Conservation (phyloP, 2,329 filamentous ascomycete species). For the Gaeumannomyces sp. region DNA sequence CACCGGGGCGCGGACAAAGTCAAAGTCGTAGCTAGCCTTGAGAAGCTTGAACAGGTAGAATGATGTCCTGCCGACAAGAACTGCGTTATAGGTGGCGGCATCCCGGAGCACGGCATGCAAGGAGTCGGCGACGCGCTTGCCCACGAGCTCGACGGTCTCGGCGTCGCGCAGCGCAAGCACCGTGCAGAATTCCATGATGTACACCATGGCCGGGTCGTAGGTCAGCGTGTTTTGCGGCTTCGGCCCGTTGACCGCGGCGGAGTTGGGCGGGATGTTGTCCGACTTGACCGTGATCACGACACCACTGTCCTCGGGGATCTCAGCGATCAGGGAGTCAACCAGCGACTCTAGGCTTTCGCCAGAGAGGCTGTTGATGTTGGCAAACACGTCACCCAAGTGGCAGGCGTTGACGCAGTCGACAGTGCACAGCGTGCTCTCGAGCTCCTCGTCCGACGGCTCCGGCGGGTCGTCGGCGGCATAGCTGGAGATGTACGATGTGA, state of each 20-base stretch:
- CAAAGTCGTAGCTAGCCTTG: slow-evolving; percentile 79
- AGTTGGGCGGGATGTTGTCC: slow-evolving; percentile 59
- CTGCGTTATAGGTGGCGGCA: slow-evolving; percentile 68
- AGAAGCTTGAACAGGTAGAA: slow-evolving; percentile 83
- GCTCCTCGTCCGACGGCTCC: slow-evolving; percentile 92
- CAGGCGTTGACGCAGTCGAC: slow-evolving; percentile 93
- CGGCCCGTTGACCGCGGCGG: slow-evolving; percentile 51
- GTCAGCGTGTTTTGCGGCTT: slow-evolving; percentile 50
- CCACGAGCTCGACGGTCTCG: slow-evolving; percentile 64
- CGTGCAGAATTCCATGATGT: slow-evolving; percentile 86
- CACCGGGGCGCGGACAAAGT: slow-evolving; percentile 87
- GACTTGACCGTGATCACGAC: slow-evolving; percentile 85
- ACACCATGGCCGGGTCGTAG: slow-evolving; percentile 84
- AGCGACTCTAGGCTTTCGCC: slow-evolving; percentile 36
- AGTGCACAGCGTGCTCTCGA: slow-evolving; percentile 90
- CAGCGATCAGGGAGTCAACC: slow-evolving; percentile 67
- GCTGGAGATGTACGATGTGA: slow-evolving; percentile 96
- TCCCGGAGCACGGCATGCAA: slow-evolving; percentile 80
- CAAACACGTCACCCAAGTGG: slow-evolving; percentile 73
- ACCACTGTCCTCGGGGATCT: slow-evolving; percentile 72
- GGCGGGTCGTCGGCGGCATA: slow-evolving; percentile 97
- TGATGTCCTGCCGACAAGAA: slow-evolving; percentile 76
- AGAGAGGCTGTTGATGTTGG: slow-evolving; percentile 59
- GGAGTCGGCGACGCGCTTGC: slow-evolving; percentile 72
- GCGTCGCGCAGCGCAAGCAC: slow-evolving; percentile 71